Conservation (phyloP, 805 yeast genomes). For the Clavispora phyllophila region DNA sequence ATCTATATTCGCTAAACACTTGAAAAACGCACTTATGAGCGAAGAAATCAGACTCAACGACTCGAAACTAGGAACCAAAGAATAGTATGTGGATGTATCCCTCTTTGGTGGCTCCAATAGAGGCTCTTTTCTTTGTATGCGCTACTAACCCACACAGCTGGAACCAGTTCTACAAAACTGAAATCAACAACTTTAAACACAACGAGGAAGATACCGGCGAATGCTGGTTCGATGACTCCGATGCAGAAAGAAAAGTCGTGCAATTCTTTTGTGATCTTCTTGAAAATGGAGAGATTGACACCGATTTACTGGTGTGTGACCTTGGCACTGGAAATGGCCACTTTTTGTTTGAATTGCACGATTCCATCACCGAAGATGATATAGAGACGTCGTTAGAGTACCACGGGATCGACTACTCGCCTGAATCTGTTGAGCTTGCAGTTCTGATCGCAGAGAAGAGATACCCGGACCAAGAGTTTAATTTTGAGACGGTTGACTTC, state of each 20-base stretch:
- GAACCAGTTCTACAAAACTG: slow-evolving; percentile 81
- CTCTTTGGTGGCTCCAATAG: too few species aligned
- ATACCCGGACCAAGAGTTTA: slow-evolving; percentile 28
- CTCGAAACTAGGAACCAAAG: slow-evolving; percentile 81
- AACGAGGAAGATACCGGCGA: slow-evolving; percentile 89
- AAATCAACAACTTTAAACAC: slow-evolving; percentile 61
- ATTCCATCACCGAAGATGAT: slow-evolving; percentile 57
- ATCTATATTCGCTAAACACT: neutral
- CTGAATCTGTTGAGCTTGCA: slow-evolving; percentile 75
- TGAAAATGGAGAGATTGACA: slow-evolving; percentile 11
- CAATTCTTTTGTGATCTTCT: slow-evolving; percentile 50
- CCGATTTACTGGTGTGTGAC: slow-evolving; percentile 52
- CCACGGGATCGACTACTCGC: slow-evolving; percentile 82
- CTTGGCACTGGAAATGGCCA: slow-evolving; percentile 98
- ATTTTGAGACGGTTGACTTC: slow-evolving; percentile 71
- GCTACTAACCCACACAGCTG: slow-evolving; percentile 45
- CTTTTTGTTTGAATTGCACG: slow-evolving; percentile 60
- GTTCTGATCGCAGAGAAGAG: slow-evolving; percentile 43
- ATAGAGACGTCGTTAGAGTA: slow-evolving; percentile 21
- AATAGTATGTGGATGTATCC: slow-evolving; percentile 48
- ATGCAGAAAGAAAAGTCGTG: slow-evolving; percentile 83
- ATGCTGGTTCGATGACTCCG: slow-evolving; percentile 94
- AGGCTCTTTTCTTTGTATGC: neutral
- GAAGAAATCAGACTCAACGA: slow-evolving; percentile 50
- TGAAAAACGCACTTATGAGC: neutral